These are phyloP conservation scores for Lachnellula hyalina DNA, from an alignment of 2,329 filamentous ascomycete species.

Conservation along the genomic window DNA sequence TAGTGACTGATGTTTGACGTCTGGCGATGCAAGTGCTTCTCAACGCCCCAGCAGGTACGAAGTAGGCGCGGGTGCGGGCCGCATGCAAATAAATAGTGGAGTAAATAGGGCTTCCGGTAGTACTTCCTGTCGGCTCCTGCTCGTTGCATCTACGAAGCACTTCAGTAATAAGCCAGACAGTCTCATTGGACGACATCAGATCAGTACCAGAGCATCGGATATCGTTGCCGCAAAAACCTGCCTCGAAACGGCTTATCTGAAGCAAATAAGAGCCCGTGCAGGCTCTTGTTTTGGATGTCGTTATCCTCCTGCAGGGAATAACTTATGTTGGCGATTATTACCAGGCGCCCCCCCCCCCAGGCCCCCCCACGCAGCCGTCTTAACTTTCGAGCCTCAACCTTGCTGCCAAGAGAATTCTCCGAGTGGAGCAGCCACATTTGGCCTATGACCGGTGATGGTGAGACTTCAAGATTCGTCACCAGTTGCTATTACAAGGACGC, in stretches of 20 bases:
- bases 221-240: background rate
- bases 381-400: conserved; percentile 4
- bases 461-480: conserved; percentile 18
- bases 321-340: background rate
- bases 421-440: background rate
- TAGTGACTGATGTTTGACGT: background rate
- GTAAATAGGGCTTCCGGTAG: conserved; percentile 1
- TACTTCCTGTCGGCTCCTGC: background rate
- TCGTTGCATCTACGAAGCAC: background rate
- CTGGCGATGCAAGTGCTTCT: background rate
- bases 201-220: background rate
- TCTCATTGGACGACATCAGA: background rate
- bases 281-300: background rate
- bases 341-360: background rate
- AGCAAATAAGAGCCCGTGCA: background rate
- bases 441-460: background rate
- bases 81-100: conserved; percentile 3
- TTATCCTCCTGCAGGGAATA: background rate
- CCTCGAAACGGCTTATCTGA: background rate
- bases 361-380: background rate
- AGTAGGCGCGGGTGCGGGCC: background rate
- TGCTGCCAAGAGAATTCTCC: conserved; percentile 7
- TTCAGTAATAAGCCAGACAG: background rate
- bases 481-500: conserved; percentile 3
- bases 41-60: no score